Percentiles rank a stretch among this genome's conserved stretches.
Evolutionary conservation across 106 monocot genomes (phyloP).

Genomic region (Iris macrosiphon): DNA sequence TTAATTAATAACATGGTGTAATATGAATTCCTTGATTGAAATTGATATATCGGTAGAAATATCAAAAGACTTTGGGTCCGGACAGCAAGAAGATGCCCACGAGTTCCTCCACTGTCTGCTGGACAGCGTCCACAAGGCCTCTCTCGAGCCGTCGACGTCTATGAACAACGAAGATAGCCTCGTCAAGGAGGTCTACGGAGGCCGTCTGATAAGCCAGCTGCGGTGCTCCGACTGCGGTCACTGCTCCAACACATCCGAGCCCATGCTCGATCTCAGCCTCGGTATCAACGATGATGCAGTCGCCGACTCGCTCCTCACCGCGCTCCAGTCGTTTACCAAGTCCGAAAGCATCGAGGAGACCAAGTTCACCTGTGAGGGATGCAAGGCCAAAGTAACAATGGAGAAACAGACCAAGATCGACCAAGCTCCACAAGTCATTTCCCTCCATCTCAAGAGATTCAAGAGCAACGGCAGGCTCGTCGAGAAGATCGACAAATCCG

Average conservation of each 20-base stretch:
- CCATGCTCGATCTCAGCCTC: conserved; percentile 52
- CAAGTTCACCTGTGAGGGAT: conserved; percentile 49
- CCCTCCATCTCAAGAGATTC: conserved; percentile 66
- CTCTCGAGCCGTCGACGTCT: conserved; percentile 8
- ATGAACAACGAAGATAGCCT: conserved; percentile 24
- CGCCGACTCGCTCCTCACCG: conserved; percentile 23
- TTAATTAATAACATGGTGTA: too few relatives aligned
- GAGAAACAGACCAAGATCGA: conserved; percentile 49
- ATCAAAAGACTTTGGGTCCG: conserved; percentile 40
- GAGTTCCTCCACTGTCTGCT: conserved; percentile 58
- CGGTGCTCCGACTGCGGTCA: conserved; percentile 51
- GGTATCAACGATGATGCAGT: conserved; percentile 63
- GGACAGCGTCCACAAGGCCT: conserved; percentile 34
- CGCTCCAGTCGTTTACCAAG: conserved; percentile 56
- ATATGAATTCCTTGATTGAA: conserved; percentile 41
- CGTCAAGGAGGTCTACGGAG: conserved; percentile 54
- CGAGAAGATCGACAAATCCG: conserved; percentile 41
- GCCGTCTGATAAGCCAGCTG: conserved; percentile 63
- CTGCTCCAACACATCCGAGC: conserved; percentile 48
- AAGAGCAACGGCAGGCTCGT: conserved; percentile 11
- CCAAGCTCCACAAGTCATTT: conserved; percentile 40
- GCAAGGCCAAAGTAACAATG: conserved; percentile 30
- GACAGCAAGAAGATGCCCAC: conserved; percentile 71
- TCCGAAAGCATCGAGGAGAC: conserved; percentile 46
- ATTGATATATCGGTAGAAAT: conserved; percentile 48